phyloP scores from a whole-genome alignment of 768 basidiomycete genomes.

The Lactifluus piperatus region DNA sequence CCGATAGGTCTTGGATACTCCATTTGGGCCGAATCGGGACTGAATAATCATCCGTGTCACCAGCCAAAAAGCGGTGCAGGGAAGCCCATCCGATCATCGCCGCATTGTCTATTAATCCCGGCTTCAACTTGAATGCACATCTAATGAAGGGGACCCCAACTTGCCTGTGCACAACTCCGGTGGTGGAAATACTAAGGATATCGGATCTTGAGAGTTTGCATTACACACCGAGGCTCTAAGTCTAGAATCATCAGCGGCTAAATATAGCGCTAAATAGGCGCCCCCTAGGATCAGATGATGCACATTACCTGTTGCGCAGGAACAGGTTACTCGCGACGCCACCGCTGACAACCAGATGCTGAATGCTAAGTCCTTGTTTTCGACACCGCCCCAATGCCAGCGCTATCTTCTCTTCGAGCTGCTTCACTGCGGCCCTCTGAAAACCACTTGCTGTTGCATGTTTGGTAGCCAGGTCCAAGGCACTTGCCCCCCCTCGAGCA shows the following conservation, averaged over 20 bases:
- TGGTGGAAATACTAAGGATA: slow-evolving; percentile 66
- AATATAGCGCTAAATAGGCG: not conserved
- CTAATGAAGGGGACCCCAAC: slow-evolving; percentile 9
- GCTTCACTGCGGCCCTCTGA: slow-evolving; percentile 59
- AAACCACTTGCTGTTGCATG: slow-evolving; percentile 59
- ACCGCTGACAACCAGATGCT: slow-evolving; percentile 74
- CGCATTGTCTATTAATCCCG: slow-evolving; percentile 58
- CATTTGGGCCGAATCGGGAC: slow-evolving; percentile 63
- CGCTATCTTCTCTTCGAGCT: slow-evolving; percentile 66
- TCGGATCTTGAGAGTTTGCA: slow-evolving; percentile 26
- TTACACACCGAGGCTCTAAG: slow-evolving; percentile 26
- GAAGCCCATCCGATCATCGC: slow-evolving; percentile 96
- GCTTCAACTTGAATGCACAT: not conserved
- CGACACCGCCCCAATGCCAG: slow-evolving; percentile 42
- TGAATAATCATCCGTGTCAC: slow-evolving; percentile 52
- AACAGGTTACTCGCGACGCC: slow-evolving; percentile 86
- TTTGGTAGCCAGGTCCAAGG: slow-evolving; percentile 32
- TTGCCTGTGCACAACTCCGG: slow-evolving; percentile 72
- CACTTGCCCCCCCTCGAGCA: slow-evolving; percentile 31
- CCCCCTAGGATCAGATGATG: slow-evolving; percentile 8
- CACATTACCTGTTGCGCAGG: slow-evolving; percentile 50
- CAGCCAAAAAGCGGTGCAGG: slow-evolving; percentile 64
- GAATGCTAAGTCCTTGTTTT: slow-evolving; percentile 35
- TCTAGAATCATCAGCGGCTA: slow-evolving; percentile 22
- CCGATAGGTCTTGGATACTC: slow-evolving; percentile 54